These are phyloP conservation scores for Forsythia viridissima DNA, from an alignment of 257 asterid genomes.

Conservation along the genomic window DNA sequence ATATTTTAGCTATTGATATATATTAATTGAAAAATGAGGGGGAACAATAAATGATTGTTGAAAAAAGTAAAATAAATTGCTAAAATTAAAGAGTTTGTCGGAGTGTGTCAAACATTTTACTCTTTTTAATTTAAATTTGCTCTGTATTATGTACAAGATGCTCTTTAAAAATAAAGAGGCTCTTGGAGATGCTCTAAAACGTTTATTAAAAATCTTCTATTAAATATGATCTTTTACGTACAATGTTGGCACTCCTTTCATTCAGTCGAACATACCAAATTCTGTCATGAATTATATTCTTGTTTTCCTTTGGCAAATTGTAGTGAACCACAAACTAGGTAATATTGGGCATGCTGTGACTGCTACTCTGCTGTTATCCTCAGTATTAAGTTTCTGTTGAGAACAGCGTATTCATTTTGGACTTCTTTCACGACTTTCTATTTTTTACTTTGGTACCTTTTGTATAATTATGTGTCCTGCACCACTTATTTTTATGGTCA, in stretches of 20 bases:
- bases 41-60: too few relatives aligned
- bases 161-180: too few relatives aligned
- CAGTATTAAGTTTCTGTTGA: not conserved
- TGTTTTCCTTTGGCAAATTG: not conserved
- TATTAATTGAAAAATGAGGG: too few relatives aligned
- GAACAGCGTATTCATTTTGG: not conserved
- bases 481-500: not conserved
- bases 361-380: not conserved
- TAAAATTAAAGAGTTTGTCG: too few relatives aligned
- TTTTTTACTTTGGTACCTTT: not conserved
- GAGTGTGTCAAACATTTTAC: too few relatives aligned
- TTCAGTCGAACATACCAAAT: not conserved
- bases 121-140: too few relatives aligned
- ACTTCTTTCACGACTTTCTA: not conserved
- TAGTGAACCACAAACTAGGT: not conserved
- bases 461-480: not conserved
- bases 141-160: too few relatives aligned
- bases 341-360: not conserved
- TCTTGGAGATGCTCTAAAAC: not conserved
- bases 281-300: not conserved
- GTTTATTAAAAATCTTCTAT: not conserved
- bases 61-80: too few relatives aligned
- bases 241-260: not conserved
- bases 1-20: too few relatives aligned
- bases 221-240: not conserved